A percentile compares a stretch with the other conserved stretches of the same genome.
These are phyloP conservation scores for Cercospora sojina DNA, from an alignment of 2,329 filamentous ascomycete species.

Conservation along the genomic window DNA sequence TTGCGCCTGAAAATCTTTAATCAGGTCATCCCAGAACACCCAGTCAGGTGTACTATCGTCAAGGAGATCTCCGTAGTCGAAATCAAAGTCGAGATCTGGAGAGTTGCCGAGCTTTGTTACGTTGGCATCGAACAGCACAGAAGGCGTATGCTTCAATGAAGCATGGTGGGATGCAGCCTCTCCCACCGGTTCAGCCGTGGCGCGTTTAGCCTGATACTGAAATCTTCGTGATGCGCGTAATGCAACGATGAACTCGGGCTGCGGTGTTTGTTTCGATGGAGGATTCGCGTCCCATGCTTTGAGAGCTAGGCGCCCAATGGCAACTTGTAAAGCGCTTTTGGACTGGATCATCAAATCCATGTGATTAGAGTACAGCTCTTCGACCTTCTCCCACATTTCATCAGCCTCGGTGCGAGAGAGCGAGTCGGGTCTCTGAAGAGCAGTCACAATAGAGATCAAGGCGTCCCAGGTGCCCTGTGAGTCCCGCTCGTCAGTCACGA, in stretches of 20 bases:
- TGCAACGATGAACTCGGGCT: background rate
- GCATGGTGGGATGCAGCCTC: background rate
- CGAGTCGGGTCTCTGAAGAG: constrained; percentile 32
- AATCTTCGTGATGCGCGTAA: background rate
- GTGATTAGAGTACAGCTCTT: constrained; percentile 46
- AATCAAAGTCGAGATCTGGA: constrained; percentile 13
- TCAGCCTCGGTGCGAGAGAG: constrained; percentile 22
- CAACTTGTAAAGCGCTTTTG: constrained; percentile 41
- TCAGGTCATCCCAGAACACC: constrained; percentile 25
- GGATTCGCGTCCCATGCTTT: constrained; percentile 45
- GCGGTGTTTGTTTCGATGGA: background rate
- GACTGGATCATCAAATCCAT: constrained; percentile 35
- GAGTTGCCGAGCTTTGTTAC: constrained; percentile 2
- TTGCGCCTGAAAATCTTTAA: constrained; percentile 8
- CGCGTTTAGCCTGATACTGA: background rate
- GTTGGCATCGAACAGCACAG: constrained; percentile 4
- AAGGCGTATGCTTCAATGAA: constrained; percentile 1
- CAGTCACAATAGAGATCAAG: constrained; percentile 38
- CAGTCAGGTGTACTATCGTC: constrained; percentile 15
- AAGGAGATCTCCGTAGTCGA: constrained; percentile 10
- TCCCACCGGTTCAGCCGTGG: background rate
- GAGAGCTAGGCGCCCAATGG: constrained; percentile 45
- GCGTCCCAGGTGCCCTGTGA: constrained; percentile 34
- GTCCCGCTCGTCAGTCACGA: background rate
- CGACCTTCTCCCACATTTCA: constrained; percentile 47